Evolutionary conservation across 2,329 filamentous ascomycete species (phyloP).

Genomic region (Sarocladium kiliense): DNA sequence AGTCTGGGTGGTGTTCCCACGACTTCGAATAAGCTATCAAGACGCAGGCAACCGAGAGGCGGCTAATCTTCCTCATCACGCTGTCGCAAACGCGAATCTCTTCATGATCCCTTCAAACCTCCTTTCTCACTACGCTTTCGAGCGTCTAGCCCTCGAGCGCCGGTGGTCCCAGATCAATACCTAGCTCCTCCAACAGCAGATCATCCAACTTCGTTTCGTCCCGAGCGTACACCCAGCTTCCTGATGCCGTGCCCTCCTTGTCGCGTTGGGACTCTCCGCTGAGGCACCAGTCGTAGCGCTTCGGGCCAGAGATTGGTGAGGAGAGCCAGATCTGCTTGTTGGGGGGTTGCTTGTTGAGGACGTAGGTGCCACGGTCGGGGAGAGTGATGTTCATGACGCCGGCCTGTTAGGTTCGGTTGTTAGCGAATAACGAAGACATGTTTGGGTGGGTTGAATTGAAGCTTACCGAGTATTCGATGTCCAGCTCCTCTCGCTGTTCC

Average conservation of each 20-base stretch:
- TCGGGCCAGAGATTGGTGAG: constrained; percentile 84
- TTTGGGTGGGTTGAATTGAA: too few species aligned
- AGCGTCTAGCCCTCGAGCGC: constrained; percentile 20
- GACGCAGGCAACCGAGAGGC: not conserved
- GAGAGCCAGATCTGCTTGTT: constrained; percentile 98
- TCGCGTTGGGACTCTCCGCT: constrained; percentile 62
- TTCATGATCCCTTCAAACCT: too few species aligned
- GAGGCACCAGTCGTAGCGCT: constrained; percentile 88
- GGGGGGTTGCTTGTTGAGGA: constrained; percentile 97
- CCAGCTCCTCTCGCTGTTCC: constrained; percentile 69
- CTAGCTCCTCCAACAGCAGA: constrained; percentile 71
- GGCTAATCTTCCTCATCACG: not conserved
- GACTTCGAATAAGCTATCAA: not conserved
- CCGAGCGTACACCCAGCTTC: constrained; percentile 82
- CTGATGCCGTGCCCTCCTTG: constrained; percentile 69
- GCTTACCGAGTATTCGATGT: constrained; percentile 84
- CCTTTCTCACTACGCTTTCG: not conserved
- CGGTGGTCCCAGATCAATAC: constrained; percentile 49
- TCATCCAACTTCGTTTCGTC: constrained; percentile 73
- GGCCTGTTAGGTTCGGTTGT: constrained; percentile 46
- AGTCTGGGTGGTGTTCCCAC: not conserved
- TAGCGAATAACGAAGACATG: too few species aligned
- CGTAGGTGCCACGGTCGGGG: constrained; percentile 70
- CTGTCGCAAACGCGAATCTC: too few species aligned
- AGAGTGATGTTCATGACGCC: constrained; percentile 78